Evolutionary conservation across 2,329 filamentous ascomycete species (phyloP).

Genomic region (Claviceps maximensis): DNA sequence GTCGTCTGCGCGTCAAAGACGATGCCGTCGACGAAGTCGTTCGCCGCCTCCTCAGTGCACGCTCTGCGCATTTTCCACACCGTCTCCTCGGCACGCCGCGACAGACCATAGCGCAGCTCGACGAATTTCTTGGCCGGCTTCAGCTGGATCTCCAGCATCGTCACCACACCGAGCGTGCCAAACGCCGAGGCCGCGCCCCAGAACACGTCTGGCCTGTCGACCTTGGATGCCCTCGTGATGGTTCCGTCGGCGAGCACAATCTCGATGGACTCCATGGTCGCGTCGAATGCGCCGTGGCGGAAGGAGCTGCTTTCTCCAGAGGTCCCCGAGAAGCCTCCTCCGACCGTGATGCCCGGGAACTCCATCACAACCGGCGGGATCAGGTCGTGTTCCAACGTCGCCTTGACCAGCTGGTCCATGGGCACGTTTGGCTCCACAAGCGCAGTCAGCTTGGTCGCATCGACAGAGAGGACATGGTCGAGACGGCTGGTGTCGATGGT

Average conservation of each 20-base stretch:
- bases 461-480: conserved; percentile 49
- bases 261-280: conserved; percentile 49
- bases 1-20: conserved; percentile 48
- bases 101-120: conserved; percentile 47
- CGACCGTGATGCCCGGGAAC: conserved; percentile 62
- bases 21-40: conserved; percentile 65
- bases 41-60: conserved; percentile 23
- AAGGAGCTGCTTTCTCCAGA: conserved; percentile 62
- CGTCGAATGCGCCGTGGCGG: conserved; percentile 58
- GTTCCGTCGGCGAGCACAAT: conserved; percentile 57
- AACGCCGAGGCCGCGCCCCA: conserved; percentile 51
- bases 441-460: conserved; percentile 40
- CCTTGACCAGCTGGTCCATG: conserved; percentile 59
- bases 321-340: conserved; percentile 58
- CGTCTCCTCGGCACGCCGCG: conserved; percentile 33
- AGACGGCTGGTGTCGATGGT: conserved; percentile 53
- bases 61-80: conserved; percentile 34
- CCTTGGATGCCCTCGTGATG: conserved; percentile 37
- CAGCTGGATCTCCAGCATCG: conserved; percentile 47
- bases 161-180: conserved; percentile 54
- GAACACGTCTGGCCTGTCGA: conserved; percentile 42
- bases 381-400: conserved; percentile 48
- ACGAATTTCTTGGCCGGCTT: conserved; percentile 40
- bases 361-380: conserved; percentile 64
- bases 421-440: conserved; percentile 65